Percentiles rank a stretch among this genome's conserved stretches.
phyloP scores from a whole-genome alignment of 169 alveolate genomes.

The Prorocentrum cordatum region DNA sequence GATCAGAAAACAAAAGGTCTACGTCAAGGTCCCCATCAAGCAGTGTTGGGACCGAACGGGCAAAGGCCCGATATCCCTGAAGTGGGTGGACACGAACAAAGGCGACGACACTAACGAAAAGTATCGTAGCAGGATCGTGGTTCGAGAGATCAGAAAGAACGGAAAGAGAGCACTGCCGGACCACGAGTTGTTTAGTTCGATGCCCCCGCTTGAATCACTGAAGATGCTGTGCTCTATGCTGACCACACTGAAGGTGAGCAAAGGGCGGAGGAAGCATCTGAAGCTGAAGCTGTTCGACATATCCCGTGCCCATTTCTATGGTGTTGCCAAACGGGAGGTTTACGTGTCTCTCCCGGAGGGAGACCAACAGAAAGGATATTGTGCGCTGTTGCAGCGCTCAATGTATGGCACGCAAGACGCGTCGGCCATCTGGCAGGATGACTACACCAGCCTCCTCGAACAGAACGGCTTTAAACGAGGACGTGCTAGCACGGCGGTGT shows the following conservation, averaged over 20 bases:
- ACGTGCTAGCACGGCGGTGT: not conserved
- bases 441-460: not conserved
- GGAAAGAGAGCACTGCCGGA: no score
- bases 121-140: not conserved
- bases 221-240: not conserved
- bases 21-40: not conserved
- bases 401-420: slow-evolving; percentile 24
- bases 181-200: not conserved
- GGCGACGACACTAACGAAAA: not conserved
- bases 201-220: not conserved
- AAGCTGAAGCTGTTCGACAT: not conserved
- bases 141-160: not conserved
- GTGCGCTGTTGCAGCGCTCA: not conserved
- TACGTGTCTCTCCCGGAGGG: not conserved
- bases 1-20: not conserved
- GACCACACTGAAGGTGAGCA: not conserved
- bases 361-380: not conserved
- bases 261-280: not conserved
- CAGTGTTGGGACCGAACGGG: not conserved
- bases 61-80: not conserved
- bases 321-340: not conserved
- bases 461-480: not conserved
- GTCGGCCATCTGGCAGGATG: not conserved
- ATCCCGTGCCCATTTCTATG: not conserved
- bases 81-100: slow-evolving; percentile 17